Evolutionary conservation across 345 rosid species (phyloP).

Genomic region (Clarkia xantiana): DNA sequence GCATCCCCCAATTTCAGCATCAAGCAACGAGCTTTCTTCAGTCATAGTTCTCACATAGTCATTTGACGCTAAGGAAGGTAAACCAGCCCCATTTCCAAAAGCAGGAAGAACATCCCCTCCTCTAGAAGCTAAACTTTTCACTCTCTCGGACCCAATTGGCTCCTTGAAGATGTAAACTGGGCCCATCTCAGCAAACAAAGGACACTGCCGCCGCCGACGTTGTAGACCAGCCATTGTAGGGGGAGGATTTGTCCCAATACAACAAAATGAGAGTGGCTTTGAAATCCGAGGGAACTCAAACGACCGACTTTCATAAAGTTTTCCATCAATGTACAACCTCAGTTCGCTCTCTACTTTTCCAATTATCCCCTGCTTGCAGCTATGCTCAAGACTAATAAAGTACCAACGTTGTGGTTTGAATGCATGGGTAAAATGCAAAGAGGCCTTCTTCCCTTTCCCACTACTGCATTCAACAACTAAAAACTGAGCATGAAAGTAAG

Average conservation of each 20-base stretch:
- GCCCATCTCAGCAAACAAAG: conserved; percentile 99
- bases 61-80: conserved; percentile 86
- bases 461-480: conserved; percentile 91
- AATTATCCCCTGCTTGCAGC: conserved; percentile 63
- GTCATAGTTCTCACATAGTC: conserved; percentile 42
- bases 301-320: conserved; percentile 81
- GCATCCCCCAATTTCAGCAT: conserved; percentile 81
- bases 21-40: conserved; percentile 71
- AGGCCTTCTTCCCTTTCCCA: conserved; percentile 90
- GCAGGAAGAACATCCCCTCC: conserved; percentile 91
- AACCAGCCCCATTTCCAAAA: conserved; percentile 88
- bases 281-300: conserved; percentile 94
- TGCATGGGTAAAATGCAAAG: conserved; percentile 96
- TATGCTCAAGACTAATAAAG: conserved; percentile 90
- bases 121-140: conserved; percentile 81
- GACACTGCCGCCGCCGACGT: conserved; percentile 95
- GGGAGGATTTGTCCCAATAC: conserved; percentile 98
- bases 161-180: conserved; percentile 92
- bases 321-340: conserved; percentile 84
- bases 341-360: conserved; percentile 95
- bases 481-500: conserved; percentile 96
- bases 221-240: conserved; percentile 98
- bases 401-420: conserved; percentile 99
- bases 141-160: conserved; percentile 85
- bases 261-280: conserved; percentile 91